phyloP scores from a whole-genome alignment of 441 rosid species.

The Arabidopsis hybrid region DNA sequence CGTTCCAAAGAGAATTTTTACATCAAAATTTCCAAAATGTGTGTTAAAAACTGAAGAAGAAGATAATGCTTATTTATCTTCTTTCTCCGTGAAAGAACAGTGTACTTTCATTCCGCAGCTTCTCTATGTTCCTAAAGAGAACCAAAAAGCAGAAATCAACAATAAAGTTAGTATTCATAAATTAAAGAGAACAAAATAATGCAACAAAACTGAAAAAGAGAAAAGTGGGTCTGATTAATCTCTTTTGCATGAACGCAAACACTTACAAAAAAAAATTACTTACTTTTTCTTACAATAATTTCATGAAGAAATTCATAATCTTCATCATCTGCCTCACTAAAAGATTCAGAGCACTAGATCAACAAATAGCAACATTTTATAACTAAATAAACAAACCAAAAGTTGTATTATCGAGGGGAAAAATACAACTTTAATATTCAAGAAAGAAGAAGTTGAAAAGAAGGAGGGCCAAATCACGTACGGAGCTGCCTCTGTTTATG shows the following conservation, averaged over 20 bases:
- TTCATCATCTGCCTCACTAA: constrained; percentile 44
- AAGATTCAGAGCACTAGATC: constrained; percentile 49
- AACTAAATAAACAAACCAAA: background rate
- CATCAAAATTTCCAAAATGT: constrained; percentile 39
- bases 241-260: constrained; percentile 47
- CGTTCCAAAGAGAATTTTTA: constrained; percentile 13
- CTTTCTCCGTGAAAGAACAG: constrained; percentile 45
- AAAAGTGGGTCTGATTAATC: constrained; percentile 54
- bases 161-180: background rate
- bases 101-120: constrained; percentile 40
- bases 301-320: constrained; percentile 55
- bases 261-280: constrained; percentile 40
- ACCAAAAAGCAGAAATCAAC: constrained; percentile 32
- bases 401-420: background rate
- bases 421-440: background rate
- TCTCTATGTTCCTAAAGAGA: constrained; percentile 37
- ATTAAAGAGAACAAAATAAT: constrained; percentile 14
- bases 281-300: constrained; percentile 20
- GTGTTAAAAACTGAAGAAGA: constrained; percentile 38
- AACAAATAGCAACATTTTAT: constrained; percentile 22
- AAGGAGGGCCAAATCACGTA: constrained; percentile 51
- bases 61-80: constrained; percentile 25
- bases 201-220: constrained; percentile 40
- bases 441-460: constrained; percentile 55
- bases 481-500: constrained; percentile 48